phyloP scores from a whole-genome alignment of 495 filamentous ascomycete species.

The Podospora bellae-mahoneyi region DNA sequence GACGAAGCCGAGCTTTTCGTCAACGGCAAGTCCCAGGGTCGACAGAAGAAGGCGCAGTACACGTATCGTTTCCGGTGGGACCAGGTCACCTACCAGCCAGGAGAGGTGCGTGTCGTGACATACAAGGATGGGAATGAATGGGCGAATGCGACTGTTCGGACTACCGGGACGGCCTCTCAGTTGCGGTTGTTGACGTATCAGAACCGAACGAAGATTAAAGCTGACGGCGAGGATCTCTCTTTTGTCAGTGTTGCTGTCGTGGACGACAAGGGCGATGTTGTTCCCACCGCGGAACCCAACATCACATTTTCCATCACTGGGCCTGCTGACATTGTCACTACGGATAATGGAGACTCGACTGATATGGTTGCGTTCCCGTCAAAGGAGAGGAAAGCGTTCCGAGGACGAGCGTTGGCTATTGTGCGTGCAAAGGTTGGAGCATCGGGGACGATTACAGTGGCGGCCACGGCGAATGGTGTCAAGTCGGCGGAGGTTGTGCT shows the following conservation, averaged over 20 bases:
- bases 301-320: conserved; percentile 44
- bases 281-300: conserved; percentile 31
- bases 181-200: conserved; percentile 33
- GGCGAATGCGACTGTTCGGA: conserved; percentile 40
- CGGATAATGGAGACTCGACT: conserved; percentile 47
- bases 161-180: conserved; percentile 31
- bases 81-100: conserved; percentile 41
- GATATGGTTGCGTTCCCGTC: conserved; percentile 46
- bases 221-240: conserved; percentile 42
- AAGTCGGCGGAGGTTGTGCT: conserved; percentile 23
- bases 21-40: conserved; percentile 45
- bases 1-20: conserved; percentile 51
- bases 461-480: conserved; percentile 34
- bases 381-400: conserved; percentile 41
- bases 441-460: conserved; percentile 35
- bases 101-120: conserved; percentile 42
- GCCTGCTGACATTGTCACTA: conserved; percentile 43
- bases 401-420: conserved; percentile 43
- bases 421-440: conserved; percentile 34
- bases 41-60: conserved; percentile 30
- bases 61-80: conserved; percentile 51
- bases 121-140: conserved; percentile 43
- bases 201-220: conserved; percentile 37
- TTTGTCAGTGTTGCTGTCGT: conserved; percentile 43
- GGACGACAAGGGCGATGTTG: conserved; percentile 30